Base-by-base conservation (phyloP, 768 basidiomycete species). In the Tulasnella sp. region DNA sequence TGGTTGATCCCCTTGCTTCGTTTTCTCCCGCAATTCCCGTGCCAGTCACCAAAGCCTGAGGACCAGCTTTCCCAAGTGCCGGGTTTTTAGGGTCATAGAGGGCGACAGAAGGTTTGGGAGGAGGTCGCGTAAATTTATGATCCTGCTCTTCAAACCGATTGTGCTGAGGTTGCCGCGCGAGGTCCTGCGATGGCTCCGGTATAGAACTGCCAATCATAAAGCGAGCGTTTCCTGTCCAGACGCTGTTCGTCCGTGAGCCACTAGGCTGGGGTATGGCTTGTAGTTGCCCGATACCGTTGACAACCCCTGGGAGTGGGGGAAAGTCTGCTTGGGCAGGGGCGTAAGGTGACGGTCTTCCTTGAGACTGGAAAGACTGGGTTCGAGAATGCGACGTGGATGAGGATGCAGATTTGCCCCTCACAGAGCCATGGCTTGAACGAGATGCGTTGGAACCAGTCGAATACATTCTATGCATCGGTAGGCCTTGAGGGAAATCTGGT, bases 401-500 rank as follows among this genome's bases (percentile, higher is more conserved):
- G n/a, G 72, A 76, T 22, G 38, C 69, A n/a, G 75, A 76, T 69
- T 67, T 38, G 39, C 64, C 69, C 14, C 67, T 37, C 8, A 67
- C 52, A 29, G 67, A 69, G n/a, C 37, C 37, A 22, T 54, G 67
- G n/a, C 69, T 76, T 38, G 75, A 76, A 40, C 58, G 37, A 69
- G 67, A 68, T 29, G 75, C 75, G 17, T 39, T 37, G 34, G 75
- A 68, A 29, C 38, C 69, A 22, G 75, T 76, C 12, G 73, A 49
- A 58, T 74, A 52, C 36, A 74, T 49, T 36, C 37, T 45, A 37
- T 54, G 42, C 49, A 67, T 54, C 17, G 74, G 29, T 22, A 94
- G 85, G 19, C 92, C 92, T 4, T 94, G 91, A 22, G 93, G 93
- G 93, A 94, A 95, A 81, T 95, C 93, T 52, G 93, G 93, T 76